Base-by-base conservation (phyloP, 306 rosid species). In the Lagenaria siceraria region DNA sequence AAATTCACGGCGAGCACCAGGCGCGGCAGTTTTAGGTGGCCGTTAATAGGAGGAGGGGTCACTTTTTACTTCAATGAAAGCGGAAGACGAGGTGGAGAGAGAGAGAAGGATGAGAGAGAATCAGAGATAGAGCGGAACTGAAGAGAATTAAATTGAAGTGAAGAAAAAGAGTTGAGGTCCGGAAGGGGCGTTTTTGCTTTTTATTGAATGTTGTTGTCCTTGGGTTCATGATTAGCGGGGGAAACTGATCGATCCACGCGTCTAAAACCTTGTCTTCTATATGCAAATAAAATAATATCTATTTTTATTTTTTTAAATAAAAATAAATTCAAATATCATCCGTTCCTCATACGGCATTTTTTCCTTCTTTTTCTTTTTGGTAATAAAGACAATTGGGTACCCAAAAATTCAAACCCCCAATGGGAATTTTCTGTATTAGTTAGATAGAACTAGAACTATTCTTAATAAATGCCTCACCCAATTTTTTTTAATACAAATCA, bases 101-200 rank as follows among this genome's bases (percentile, higher is more conserved):
- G 66, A 55, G 35, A 55, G 78, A 36, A 48, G 29, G 21, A 35
- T 42, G 36, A 6, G 48, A 22, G 29, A 65, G 72, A 48, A 13
- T 13, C 6, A 65, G 51, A 40, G 71, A 24, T n/a, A 59, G 56
- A 54, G 66, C 82, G 80, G 88, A 82, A 83, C 70, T 85, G 38
- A 80, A 72, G 53, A 78, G 31, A 78, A 81, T 64, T 74, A 53
- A 77, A 77, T 63, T n/a, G 65, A 54, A 79, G 78, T 87, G 64
- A 65, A 83, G 72, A 38, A 65, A 24, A 19, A 13, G 65, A 38
- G 81, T 48, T 81, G 78, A 81, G 65, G 79, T 80, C 90, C 87
- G 80, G 14, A 22, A 43, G 29, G 14, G 5, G 5, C 12, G 61
- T 19, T 70, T 61, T 75, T 5, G 63, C 78, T 13, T 55, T 74